Evolutionary conservation across 495 filamentous ascomycete genomes (phyloP), one percentile per base, ranked within the genome.

Genomic region (Gamarada debralockiae): DNA sequence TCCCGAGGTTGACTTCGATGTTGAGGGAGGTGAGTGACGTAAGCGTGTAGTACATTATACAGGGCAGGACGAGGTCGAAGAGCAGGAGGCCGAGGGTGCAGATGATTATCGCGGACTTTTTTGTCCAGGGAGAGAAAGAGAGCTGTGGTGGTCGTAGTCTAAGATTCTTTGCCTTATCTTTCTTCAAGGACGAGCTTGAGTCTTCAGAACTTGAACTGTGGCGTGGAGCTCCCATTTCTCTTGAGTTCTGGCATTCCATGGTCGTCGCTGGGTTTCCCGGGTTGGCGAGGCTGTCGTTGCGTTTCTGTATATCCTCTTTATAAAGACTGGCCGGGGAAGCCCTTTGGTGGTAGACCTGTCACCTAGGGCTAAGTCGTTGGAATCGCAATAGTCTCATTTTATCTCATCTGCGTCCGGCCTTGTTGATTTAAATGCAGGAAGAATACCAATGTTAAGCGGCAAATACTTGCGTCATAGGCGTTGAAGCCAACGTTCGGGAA

Each of bases 31-130:
- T 55, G 39, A 42, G 22, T n/a, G 36, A 25, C 14, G 27, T n/a
- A 12, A 56, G 47, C 5, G 40, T 23, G 48, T 56, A 56, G 41
- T 51, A 51, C 25, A 56, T 25, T 9, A 56, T 34, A 15, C 47
- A 50, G 17, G 53, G 53, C 7, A 56, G 31, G 40, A 47, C 13
- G 48, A 50, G 48, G 27, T 46, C 51, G 51, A 49, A 48, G 53
- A 56, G 47, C 3, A 52, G 24, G 8, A 52, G 25, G 50, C 50
- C 50, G 22, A 45, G 13, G 20, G 18, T 33, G 38, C 39, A 43
- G 50, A 43, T 36, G 15, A 45, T 36, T 20, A 52, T 52, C 9
- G 50, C 43, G 39, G 1, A n/a, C 25, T 44, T 52, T 40, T 52
- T 52, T 5, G 39, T 36, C 50, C 50, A 50, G 31, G 47, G 47